Conservation (phyloP, 768 basidiomycete species). For the Mycena vulgaris region DNA sequence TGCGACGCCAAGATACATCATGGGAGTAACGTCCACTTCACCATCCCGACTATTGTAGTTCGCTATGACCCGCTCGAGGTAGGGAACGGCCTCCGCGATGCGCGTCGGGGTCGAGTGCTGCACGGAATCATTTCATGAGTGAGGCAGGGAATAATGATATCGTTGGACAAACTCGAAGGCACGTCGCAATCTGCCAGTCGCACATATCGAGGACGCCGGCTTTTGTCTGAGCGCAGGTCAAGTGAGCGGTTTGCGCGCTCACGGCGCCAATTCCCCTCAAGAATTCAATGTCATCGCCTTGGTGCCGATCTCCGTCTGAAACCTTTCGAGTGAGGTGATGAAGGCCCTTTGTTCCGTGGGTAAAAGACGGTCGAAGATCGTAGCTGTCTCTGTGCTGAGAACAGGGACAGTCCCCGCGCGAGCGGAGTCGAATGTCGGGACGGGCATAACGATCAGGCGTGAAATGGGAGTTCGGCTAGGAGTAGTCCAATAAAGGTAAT, state of each 20-base stretch:
- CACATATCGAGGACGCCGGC: constrained; percentile 8
- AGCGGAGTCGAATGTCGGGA: constrained; percentile 11
- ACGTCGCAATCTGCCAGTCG: constrained; percentile 17
- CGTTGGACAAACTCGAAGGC: constrained; percentile 3
- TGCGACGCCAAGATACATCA: constrained; percentile 26
- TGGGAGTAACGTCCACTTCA: constrained; percentile 20
- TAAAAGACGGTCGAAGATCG: neutral
- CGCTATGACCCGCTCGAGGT: constrained; percentile 14
- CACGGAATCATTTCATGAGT: neutral
- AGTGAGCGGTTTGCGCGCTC: neutral
- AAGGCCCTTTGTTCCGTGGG: constrained; percentile 13
- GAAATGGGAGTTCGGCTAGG: too few species aligned
- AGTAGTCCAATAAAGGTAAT: too few species aligned
- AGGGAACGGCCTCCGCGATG: constrained; percentile 28
- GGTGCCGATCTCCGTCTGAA: constrained; percentile 7
- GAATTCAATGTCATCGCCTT: constrained; percentile 4
- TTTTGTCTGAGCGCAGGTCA: neutral
- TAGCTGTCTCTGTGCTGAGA: neutral
- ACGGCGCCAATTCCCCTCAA: neutral
- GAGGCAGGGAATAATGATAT: neutral
- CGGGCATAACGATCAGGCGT: too few species aligned
- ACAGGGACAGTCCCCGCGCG: constrained; percentile 5
- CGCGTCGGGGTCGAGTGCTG: constrained; percentile 32
- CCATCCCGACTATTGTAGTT: neutral
- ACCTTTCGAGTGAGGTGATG: neutral